Percentiles rank a stretch among this genome's conserved stretches.
These are phyloP conservation scores for Rhodotorula diobovata DNA, from an alignment of 768 basidiomycete species.

Conservation along the genomic window DNA sequence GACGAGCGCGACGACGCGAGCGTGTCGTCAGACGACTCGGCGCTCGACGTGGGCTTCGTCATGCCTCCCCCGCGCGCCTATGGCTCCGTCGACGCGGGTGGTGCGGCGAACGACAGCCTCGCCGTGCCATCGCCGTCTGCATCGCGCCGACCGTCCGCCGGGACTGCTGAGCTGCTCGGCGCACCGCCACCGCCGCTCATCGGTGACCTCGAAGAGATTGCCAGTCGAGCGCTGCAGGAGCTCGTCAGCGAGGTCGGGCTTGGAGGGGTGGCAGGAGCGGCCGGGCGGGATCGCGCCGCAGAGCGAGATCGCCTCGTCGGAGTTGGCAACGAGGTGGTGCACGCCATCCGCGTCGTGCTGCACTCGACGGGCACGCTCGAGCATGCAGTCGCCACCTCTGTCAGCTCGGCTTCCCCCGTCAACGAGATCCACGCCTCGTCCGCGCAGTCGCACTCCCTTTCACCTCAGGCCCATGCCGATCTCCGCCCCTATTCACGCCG, in stretches of 20 bases:
- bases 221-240: constrained; percentile 14
- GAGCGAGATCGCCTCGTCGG: constrained; percentile 23
- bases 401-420: background rate
- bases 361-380: constrained; percentile 33
- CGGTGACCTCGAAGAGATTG: constrained; percentile 29
- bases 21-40: constrained; percentile 75
- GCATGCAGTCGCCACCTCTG: constrained; percentile 3
- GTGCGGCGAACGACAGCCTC: too few relatives aligned
- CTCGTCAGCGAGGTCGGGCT: constrained; percentile 11
- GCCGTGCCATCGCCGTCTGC: background rate
- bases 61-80: background rate
- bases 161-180: constrained; percentile 25
- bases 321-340: constrained; percentile 27
- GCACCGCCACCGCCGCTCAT: constrained; percentile 30
- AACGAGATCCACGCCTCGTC: constrained; percentile 18
- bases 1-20: constrained; percentile 53
- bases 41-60: constrained; percentile 51
- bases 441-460: background rate
- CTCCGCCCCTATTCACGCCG: constrained; percentile 44
- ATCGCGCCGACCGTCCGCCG: background rate
- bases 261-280: background rate
- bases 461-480: constrained; percentile 34
- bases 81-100: constrained; percentile 12
- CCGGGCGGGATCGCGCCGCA: background rate
- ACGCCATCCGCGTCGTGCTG: constrained; percentile 27